Percentiles rank a stretch among this genome's conserved stretches.
Evolutionary conservation across 208 protist species (phyloP).

Genomic region (Kentomonas sorsogonicus): DNA sequence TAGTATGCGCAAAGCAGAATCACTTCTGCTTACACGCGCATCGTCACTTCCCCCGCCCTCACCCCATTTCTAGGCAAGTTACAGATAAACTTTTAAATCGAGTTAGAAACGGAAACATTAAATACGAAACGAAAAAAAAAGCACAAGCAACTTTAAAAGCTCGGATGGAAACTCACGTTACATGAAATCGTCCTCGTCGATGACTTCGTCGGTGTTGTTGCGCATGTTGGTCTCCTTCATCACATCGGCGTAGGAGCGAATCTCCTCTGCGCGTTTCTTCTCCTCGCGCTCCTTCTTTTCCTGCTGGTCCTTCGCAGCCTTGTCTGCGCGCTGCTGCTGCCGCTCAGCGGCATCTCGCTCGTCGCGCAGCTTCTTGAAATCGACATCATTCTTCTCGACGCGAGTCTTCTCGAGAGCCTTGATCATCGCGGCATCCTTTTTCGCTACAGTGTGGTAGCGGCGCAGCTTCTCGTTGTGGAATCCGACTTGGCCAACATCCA

Average conservation of each 20-base stretch:
- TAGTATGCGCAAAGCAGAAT: too few relatives aligned
- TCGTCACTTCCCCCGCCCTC: too few relatives aligned
- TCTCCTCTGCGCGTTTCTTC: slow-evolving; percentile 63
- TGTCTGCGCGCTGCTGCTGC: slow-evolving; percentile 31
- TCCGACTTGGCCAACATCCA: slow-evolving; percentile 95
- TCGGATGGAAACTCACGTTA: slow-evolving; percentile 20
- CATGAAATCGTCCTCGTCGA: slow-evolving; percentile 95
- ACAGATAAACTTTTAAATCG: slow-evolving; percentile 4
- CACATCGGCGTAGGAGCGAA: slow-evolving; percentile 77
- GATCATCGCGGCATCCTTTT: slow-evolving; percentile 84
- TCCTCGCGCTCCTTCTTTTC: slow-evolving; percentile 73
- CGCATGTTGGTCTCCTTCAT: slow-evolving; percentile 82
- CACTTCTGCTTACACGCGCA: too few relatives aligned
- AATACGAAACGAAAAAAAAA: slow-evolving; percentile 6
- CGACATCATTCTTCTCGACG: slow-evolving; percentile 87
- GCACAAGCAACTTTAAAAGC: neutral
- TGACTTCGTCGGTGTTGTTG: slow-evolving; percentile 67
- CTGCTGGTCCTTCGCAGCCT: slow-evolving; percentile 36
- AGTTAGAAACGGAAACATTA: slow-evolving; percentile 3
- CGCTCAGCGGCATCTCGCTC: slow-evolving; percentile 72
- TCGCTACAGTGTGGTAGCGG: slow-evolving; percentile 63
- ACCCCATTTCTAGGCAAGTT: slow-evolving; percentile 5
- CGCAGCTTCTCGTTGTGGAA: slow-evolving; percentile 91
- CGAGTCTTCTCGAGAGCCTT: slow-evolving; percentile 93
- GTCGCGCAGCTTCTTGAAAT: slow-evolving; percentile 70